These are phyloP conservation scores for Nannochloropsis limnetica DNA, from an alignment of 352 stramenopile genomes.

Conservation along the genomic window DNA sequence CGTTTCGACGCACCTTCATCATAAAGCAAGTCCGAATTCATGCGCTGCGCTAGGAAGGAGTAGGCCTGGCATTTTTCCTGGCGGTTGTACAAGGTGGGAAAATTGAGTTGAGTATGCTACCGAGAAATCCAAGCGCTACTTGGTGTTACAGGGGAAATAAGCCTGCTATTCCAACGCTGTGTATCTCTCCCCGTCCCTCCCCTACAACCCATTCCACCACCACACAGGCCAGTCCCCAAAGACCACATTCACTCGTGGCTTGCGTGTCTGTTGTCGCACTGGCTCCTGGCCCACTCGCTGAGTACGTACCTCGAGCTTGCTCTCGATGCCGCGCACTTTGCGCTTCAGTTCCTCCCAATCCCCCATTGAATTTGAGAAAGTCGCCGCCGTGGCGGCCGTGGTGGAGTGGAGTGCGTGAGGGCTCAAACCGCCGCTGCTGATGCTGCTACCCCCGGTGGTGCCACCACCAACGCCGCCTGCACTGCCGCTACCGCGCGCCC, in stretches of 20 bases:
- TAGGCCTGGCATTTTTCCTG: constrained; percentile 21
- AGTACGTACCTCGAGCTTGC: constrained; percentile 10
- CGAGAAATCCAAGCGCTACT: neutral
- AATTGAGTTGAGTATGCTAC: neutral
- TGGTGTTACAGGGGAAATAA: neutral
- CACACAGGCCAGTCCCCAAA: neutral
- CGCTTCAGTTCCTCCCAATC: constrained; percentile 29
- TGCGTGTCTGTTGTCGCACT: neutral
- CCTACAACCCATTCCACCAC: neutral
- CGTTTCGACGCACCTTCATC: constrained; percentile 31
- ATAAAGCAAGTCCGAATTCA: constrained; percentile 1
- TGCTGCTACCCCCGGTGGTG: neutral
- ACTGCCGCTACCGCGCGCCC: constrained; percentile 10
- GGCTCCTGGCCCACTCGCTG: neutral
- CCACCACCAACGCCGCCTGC: neutral
- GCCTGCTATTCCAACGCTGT: too few relatives aligned
- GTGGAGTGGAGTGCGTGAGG: neutral
- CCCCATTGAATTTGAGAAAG: neutral
- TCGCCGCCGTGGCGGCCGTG: neutral
- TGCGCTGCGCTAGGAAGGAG: constrained; percentile 7
- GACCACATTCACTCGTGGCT: neutral
- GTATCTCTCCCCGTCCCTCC: neutral
- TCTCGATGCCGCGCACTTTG: constrained; percentile 30
- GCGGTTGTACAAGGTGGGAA: neutral
- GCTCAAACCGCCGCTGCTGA: neutral